phyloP scores from a whole-genome alignment of 345 rosid species.

The Cardamine chenopodiifolia region DNA sequence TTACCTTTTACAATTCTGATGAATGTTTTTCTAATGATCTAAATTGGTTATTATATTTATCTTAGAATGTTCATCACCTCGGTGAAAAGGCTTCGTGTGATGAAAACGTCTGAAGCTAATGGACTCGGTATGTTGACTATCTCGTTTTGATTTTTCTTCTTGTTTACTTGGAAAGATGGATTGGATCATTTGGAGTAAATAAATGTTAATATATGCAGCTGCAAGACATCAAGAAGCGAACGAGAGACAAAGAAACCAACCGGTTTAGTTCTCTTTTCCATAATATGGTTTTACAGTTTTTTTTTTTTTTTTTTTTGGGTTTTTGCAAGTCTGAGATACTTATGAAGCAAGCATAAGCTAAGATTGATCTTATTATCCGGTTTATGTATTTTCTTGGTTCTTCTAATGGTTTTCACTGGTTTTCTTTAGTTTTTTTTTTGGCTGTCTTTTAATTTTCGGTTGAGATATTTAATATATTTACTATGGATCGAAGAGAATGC shows the following conservation, averaged over 20 bases:
- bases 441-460: constrained; percentile 3
- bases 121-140: constrained; percentile 64
- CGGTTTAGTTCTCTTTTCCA: constrained; percentile 44
- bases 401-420: constrained; percentile 7
- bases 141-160: background rate
- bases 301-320: background rate
- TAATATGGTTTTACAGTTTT: constrained; percentile 20
- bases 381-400: constrained; percentile 31
- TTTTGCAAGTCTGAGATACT: constrained; percentile 41
- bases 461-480: constrained; percentile 5
- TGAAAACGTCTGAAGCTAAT: constrained; percentile 83
- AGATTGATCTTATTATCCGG: constrained; percentile 24
- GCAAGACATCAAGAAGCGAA: constrained; percentile 64
- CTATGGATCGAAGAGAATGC: constrained; percentile 37
- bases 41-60: background rate
- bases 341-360: constrained; percentile 35
- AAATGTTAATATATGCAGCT: constrained; percentile 49
- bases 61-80: constrained; percentile 77
- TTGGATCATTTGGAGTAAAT: background rate
- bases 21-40: background rate
- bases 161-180: background rate
- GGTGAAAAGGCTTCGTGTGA: constrained; percentile 85
- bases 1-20: background rate
- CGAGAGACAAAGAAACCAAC: constrained; percentile 62
- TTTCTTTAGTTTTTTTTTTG: constrained; percentile 1